A percentile compares a stretch with the other conserved stretches of the same genome.
These are phyloP conservation scores for Penicillium herquei DNA, from an alignment of 495 filamentous ascomycete genomes.

Conservation along the genomic window DNA sequence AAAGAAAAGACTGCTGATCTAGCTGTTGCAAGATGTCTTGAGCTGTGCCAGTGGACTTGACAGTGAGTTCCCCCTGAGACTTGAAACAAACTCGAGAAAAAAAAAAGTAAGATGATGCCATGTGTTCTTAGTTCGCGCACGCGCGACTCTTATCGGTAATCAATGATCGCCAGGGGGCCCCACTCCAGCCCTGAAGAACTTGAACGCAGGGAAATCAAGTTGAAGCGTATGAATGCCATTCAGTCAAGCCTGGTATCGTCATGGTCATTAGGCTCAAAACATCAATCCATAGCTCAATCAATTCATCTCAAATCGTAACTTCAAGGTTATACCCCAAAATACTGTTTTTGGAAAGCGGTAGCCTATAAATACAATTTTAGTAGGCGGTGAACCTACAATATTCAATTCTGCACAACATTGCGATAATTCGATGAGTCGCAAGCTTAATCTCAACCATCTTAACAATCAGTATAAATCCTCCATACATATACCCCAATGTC, in stretches of 20 bases:
- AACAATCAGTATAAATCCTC: neutral
- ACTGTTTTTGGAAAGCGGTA: constrained; percentile 16
- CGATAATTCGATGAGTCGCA: neutral
- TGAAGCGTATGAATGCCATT: neutral
- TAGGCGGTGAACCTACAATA: constrained; percentile 20
- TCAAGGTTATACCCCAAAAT: neutral
- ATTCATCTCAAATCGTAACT: neutral
- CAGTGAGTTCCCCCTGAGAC: neutral
- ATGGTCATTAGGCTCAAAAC: neutral
- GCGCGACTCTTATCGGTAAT: constrained; percentile 19
- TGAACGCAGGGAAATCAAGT: neutral
- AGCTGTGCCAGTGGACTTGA: neutral
- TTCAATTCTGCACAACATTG: constrained; percentile 1
- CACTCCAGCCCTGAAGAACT: constrained; percentile 15
- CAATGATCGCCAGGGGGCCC: constrained; percentile 19
- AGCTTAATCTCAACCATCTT: neutral
- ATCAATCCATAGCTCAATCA: neutral
- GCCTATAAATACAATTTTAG: neutral
- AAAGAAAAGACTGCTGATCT: neutral
- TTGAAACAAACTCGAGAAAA: constrained; percentile 8
- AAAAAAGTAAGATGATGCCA: constrained; percentile 35
- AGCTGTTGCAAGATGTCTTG: neutral
- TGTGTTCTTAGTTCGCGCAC: constrained; percentile 38
- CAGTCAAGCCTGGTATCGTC: no score
- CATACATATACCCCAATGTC: constrained; percentile 12